Base-by-base conservation (phyloP, 495 filamentous ascomycete species). In the Ascodesmis nigricans region DNA sequence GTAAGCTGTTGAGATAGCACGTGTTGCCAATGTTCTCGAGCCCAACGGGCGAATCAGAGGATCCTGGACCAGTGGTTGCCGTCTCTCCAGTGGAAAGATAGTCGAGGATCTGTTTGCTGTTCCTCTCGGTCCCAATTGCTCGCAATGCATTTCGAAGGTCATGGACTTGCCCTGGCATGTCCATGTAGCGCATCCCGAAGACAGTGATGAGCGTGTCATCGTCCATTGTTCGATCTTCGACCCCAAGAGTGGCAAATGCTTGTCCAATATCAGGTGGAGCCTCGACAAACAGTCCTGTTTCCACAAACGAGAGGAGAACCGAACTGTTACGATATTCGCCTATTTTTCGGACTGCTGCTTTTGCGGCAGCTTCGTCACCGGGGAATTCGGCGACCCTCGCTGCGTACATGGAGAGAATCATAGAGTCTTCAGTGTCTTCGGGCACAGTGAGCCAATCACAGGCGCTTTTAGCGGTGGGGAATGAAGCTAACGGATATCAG, bases 21-120 rank as follows among this genome's bases (percentile, higher is more conserved):
- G 87, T 99, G 43, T 93, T 93, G 26, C 84, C 81, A 41, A 93
- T 84, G 42, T 95, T 99, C 26, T 69, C 66, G 8, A 95, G 62
- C 0, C 87, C 87, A 33, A 84, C 73, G 5, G 83, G 82, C 59
- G 71, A 71, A 9, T 68, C 58, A 6, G 11, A 15, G 7, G 44
- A 29, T 2, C 48, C 44, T 23, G 19, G 36, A 9, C 15, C 17
- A n/a, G 17, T 17, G 11, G 24, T 38, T 27, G 45, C 39, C 19
- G 35, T 36, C 18, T 46, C 31, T 15, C 47, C 47, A 11, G 47
- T 46, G 18, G 50, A 32, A n/a, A 50, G 42, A 27, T 42, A 50
- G 16, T 36, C 33, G n/a, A 40, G 39, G 18, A 52, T 52, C 34
- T 33, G 40, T 21, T 18, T 10, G 29, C 49, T 52, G 13, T 43